Evolutionary conservation across 2,329 filamentous ascomycete genomes (phyloP).

Genomic region (Neurospora sp.): DNA sequence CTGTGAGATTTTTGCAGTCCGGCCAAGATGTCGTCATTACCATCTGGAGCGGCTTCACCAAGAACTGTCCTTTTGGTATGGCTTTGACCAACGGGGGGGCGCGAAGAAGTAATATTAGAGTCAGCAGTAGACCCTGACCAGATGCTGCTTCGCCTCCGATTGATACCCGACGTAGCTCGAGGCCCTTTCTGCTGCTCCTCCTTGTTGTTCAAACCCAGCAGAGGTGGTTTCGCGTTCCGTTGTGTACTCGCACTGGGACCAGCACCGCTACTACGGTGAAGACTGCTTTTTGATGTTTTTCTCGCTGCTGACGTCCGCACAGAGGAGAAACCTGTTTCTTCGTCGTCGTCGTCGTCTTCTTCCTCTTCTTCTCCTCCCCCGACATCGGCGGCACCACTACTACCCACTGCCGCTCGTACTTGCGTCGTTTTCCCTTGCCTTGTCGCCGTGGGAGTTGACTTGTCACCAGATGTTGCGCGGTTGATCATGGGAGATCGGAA

Average conservation of each 20-base stretch:
- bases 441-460: not conserved
- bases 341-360: not conserved
- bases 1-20: conserved; percentile 8
- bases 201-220: not conserved
- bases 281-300: not conserved
- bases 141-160: not conserved
- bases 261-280: not conserved
- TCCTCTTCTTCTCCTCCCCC: not conserved
- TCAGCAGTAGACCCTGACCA: not conserved
- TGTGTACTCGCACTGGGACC: not conserved
- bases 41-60: not conserved
- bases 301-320: not conserved
- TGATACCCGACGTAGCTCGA: not conserved
- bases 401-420: not conserved
- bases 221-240: not conserved
- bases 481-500: conserved; percentile 53
- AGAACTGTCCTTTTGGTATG: not conserved
- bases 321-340: not conserved
- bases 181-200: not conserved
- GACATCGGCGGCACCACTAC: not conserved
- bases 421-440: not conserved
- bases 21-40: conserved; percentile 12
- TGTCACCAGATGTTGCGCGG: conserved; percentile 2
- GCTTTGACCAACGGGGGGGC: not conserved
- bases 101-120: not conserved